Evolutionary conservation across 148 eudicot genomes (phyloP), one percentile per base, ranked within the genome.

Genomic region (Oxyria digyna): DNA sequence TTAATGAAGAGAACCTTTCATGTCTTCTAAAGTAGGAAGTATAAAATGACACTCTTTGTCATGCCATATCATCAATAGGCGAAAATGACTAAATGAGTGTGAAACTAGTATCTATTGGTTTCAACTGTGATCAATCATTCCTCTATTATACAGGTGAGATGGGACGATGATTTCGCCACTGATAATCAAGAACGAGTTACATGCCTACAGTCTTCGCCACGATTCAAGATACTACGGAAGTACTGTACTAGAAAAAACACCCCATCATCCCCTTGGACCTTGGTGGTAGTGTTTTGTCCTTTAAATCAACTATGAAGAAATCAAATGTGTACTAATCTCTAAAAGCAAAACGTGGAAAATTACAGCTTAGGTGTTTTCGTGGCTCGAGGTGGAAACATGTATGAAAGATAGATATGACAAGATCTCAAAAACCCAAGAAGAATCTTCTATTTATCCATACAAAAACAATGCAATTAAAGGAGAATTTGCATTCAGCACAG

Each of bases 1-100:
- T 87, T 87, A 12, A 78, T 79, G 14, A 89, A 84, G 71, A 75
- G 75, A 73, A 72, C 77, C n/a, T 91, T 91, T 74, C 83, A 72
- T 57, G 84, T 87, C 68, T 87, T 78, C 83, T 91, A 84, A 68
- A 87, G 89, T 77, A 89, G 96, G 73, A 87, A 93, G 97, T 91
- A 86, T 33, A 33, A 43, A 29, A 54, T 73, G 64, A 42, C 18
- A 18, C 52, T 43, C 49, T 46, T 18, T 77, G 80, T 91, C 37
- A 74, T 91, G 69, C 84, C 92, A 26, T 82, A 88, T 79, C 75
- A 78, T 26, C 78, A 74, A 71, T 91, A 82, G 50, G 72, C 77
- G 46, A 84, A 78, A 74, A 79, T n/a, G n/a, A n/a, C n/a, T n/a
- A n/a, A n/a, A n/a, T 81, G 77, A 72, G 81, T 45, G 57, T 63